Conservation (phyloP, 2,329 filamentous ascomycete species). For the Epichloe scottii region DNA sequence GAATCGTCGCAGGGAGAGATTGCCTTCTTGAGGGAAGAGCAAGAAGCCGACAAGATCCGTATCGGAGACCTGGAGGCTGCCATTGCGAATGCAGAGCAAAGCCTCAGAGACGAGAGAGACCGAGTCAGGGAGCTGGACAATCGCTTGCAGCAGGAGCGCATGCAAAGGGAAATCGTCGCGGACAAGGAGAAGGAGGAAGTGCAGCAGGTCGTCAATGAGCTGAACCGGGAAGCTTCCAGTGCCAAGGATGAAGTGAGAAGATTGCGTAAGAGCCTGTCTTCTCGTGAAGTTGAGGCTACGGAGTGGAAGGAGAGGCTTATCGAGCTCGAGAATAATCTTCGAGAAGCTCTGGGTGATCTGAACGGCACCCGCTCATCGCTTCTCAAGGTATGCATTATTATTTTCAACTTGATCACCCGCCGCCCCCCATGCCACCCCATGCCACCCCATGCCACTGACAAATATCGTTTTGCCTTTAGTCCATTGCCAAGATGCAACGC, state of each 20-base stretch:
- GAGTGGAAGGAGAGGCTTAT: slow-evolving; percentile 85
- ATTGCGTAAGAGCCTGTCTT: slow-evolving; percentile 70
- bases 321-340: slow-evolving; percentile 79
- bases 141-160: slow-evolving; percentile 65
- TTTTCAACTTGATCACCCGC: neutral
- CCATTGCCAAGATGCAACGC: slow-evolving; percentile 74
- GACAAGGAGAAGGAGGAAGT: slow-evolving; percentile 89
- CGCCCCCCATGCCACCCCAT: no score
- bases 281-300: slow-evolving; percentile 75
- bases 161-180: slow-evolving; percentile 77
- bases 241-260: slow-evolving; percentile 78
- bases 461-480: slow-evolving; percentile 28
- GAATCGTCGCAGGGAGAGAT: slow-evolving; percentile 91
- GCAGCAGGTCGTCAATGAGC: slow-evolving; percentile 82
- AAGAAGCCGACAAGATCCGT: slow-evolving; percentile 94
- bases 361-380: slow-evolving; percentile 77
- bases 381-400: slow-evolving; percentile 48
- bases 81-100: slow-evolving; percentile 65
- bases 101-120: slow-evolving; percentile 75
- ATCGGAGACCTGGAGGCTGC: slow-evolving; percentile 86
- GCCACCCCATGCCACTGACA: no score
- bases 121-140: slow-evolving; percentile 58
- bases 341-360: slow-evolving; percentile 76
- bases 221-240: slow-evolving; percentile 69
- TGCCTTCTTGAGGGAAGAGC: slow-evolving; percentile 88